Conservation (phyloP, 148 eudicot genomes). For the Amaranthus cruentus region DNA sequence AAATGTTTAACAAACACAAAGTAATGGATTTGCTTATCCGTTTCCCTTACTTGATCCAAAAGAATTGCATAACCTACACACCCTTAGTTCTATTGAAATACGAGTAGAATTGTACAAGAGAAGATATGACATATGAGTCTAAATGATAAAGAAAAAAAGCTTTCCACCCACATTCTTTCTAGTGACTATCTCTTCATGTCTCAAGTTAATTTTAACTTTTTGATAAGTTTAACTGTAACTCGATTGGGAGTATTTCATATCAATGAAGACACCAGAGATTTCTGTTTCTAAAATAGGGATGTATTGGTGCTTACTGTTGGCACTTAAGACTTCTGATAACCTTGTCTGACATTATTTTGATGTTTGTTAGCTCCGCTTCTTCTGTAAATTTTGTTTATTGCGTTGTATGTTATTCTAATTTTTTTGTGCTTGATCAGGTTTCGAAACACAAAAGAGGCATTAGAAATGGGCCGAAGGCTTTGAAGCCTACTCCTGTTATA, state of each 20-base stretch:
- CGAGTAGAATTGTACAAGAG: no score
- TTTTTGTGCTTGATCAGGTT: conserved; percentile 36
- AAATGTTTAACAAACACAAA: no score
- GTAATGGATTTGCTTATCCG: no score
- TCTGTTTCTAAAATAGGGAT: background rate
- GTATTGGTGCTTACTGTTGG: background rate
- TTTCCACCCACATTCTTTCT: no score
- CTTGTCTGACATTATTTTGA: background rate
- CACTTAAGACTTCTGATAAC: background rate
- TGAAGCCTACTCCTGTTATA: conserved; percentile 83
- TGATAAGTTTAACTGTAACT: no score
- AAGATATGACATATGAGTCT: no score
- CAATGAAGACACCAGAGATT: background rate
- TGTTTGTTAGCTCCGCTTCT: background rate
- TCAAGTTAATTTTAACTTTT: no score
- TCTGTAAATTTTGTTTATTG: background rate
- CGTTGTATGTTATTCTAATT: background rate
- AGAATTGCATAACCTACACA: no score
- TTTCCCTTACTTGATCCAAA: no score
- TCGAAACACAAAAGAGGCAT: conserved; percentile 68
- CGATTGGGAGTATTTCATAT: background rate
- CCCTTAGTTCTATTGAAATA: no score
- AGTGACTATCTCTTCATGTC: no score
- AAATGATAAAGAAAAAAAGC: no score
- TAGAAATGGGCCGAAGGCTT: conserved; percentile 84